Conservation (phyloP, 139 green algal genomes). For the Micractinium conductrix region DNA sequence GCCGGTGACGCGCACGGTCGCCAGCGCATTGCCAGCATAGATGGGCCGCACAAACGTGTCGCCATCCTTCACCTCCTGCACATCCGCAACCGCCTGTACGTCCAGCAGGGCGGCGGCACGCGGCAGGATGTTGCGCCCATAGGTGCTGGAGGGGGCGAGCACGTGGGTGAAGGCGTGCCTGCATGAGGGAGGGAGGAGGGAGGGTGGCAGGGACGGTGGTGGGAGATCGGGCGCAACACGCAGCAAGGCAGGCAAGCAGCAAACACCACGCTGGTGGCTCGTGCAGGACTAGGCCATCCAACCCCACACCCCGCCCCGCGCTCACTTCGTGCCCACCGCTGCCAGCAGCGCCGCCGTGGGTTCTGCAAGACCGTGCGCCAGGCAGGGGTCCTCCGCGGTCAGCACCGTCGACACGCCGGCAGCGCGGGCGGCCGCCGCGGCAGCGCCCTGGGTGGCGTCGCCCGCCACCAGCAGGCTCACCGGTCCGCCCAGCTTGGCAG, state of each 20-base stretch:
- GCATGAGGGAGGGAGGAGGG: not conserved
- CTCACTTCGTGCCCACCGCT: conserved; percentile 54
- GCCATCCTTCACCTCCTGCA: conserved; percentile 62
- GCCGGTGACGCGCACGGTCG: conserved; percentile 65
- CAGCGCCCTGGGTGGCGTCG: not conserved
- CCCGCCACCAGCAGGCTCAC: conserved; percentile 36
- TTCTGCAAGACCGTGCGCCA: conserved; percentile 77
- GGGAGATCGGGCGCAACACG: not conserved
- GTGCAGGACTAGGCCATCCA: too few relatives aligned
- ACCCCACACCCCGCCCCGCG: not conserved
- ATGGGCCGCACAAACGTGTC: conserved; percentile 85
- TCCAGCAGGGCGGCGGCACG: conserved; percentile 84
- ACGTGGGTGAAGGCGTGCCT: conserved; percentile 76
- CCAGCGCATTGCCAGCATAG: conserved; percentile 92
- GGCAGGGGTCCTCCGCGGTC: conserved; percentile 56
- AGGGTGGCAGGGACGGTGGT: not conserved
- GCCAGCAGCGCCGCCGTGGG: conserved; percentile 51
- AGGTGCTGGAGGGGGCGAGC: conserved; percentile 70
- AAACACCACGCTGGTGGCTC: too few relatives aligned
- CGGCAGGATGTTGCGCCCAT: conserved; percentile 88
- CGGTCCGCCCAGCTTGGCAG: conserved; percentile 11
- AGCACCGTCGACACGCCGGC: conserved; percentile 58
- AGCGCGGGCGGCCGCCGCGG: not conserved
- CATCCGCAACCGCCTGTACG: conserved; percentile 81
- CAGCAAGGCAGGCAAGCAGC: not conserved